Percentiles rank a stretch among this genome's conserved stretches.
These are phyloP conservation scores for Hortaea werneckii DNA, from an alignment of 2,329 filamentous ascomycete genomes.

Conservation along the genomic window DNA sequence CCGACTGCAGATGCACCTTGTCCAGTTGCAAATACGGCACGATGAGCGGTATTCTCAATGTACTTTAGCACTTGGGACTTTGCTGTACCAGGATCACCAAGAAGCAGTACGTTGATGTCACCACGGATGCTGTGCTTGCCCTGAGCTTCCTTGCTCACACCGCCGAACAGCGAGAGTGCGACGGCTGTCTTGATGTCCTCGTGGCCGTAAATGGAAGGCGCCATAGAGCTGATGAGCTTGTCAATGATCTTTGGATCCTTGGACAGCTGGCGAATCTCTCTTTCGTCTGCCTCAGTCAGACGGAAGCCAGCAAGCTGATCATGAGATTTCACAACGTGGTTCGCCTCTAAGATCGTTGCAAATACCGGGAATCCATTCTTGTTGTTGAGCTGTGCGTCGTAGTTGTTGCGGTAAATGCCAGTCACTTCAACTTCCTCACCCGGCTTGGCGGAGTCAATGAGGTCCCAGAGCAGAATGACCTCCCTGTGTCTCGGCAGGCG, in stretches of 20 bases:
- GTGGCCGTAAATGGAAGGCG: conserved; percentile 95
- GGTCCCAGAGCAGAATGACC: conserved; percentile 89
- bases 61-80: conserved; percentile 98
- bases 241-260: conserved; percentile 87
- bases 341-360: conserved; percentile 92
- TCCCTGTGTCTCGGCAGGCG: conserved; percentile 87
- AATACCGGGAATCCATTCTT: conserved; percentile 98
- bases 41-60: conserved; percentile 91
- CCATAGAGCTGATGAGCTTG: conserved; percentile 85
- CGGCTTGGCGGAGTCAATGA: conserved; percentile 93
- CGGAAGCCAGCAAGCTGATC: conserved; percentile 96
- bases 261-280: conserved; percentile 75
- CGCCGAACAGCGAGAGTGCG: conserved; percentile 86
- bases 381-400: conserved; percentile 94
- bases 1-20: conserved; percentile 95
- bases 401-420: conserved; percentile 95
- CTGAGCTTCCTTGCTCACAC: conserved; percentile 82
- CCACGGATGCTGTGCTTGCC: conserved; percentile 86
- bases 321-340: conserved; percentile 92
- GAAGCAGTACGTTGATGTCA: conserved; percentile 93
- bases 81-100: conserved; percentile 93
- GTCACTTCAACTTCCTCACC: conserved; percentile 97
- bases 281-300: conserved; percentile 89
- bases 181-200: conserved; percentile 95
- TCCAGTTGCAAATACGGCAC: conserved; percentile 93